A percentile compares a stretch with the other conserved stretches of the same genome.
Evolutionary conservation across 148 eudicot genomes (phyloP).

Genomic region (Silene conica): DNA sequence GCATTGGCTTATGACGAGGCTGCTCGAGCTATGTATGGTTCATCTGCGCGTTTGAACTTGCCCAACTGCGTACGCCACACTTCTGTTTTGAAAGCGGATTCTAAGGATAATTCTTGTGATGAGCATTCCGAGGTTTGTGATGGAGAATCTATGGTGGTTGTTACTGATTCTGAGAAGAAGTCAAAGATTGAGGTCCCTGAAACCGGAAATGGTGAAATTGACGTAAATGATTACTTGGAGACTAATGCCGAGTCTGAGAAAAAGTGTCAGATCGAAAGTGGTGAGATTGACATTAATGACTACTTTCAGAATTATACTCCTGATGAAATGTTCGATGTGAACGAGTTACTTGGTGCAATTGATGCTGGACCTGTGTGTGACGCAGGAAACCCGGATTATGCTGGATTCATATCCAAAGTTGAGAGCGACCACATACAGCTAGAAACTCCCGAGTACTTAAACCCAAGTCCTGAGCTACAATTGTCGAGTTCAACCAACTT

Average conservation of each 20-base stretch:
- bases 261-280: constrained; percentile 2
- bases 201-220: not conserved
- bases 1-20: constrained; percentile 92
- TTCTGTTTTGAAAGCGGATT: constrained; percentile 14
- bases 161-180: too few relatives aligned
- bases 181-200: not conserved
- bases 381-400: not conserved
- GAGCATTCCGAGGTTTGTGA: constrained; percentile 36
- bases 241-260: constrained; percentile 16
- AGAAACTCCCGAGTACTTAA: constrained; percentile 3
- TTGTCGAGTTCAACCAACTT: not conserved
- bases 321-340: constrained; percentile 13
- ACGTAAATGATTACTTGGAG: too few relatives aligned
- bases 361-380: constrained; percentile 14
- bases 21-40: constrained; percentile 73
- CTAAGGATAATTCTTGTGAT: constrained; percentile 19
- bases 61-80: constrained; percentile 26
- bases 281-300: constrained; percentile 1
- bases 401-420: constrained; percentile 3
- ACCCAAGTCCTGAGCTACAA: not conserved
- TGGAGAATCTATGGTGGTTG: not conserved
- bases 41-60: constrained; percentile 67
- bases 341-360: constrained; percentile 3
- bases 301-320: constrained; percentile 1
- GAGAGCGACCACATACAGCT: constrained; percentile 15